Percentiles rank a stretch among this genome's conserved stretches.
These are phyloP conservation scores for Nicotiana attenuata DNA, from an alignment of 257 asterid genomes.

Conservation along the genomic window DNA sequence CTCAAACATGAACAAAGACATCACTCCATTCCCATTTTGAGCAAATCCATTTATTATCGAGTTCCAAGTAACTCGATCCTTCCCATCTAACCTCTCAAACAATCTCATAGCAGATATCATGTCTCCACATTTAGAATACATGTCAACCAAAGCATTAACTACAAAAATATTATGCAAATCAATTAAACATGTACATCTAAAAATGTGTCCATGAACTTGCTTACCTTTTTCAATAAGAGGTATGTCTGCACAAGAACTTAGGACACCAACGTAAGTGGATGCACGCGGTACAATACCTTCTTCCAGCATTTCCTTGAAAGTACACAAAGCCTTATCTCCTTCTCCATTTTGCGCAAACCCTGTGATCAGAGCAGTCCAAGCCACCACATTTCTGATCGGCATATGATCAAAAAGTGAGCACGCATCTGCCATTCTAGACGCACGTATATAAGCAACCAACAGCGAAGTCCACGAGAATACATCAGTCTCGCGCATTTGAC, in stretches of 20 bases:
- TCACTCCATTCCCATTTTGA: conserved; percentile 48
- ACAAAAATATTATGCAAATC: conserved; percentile 33
- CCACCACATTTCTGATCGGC: conserved; percentile 49
- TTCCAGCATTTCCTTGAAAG: conserved; percentile 44
- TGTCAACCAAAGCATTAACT: conserved; percentile 48
- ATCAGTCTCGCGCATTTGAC: conserved; percentile 42
- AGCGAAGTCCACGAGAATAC: conserved; percentile 67
- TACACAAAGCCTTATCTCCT: conserved; percentile 40
- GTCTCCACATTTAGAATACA: conserved; percentile 68
- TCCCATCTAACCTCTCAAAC: conserved; percentile 33
- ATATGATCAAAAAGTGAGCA: conserved; percentile 35
- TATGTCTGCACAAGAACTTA: conserved; percentile 65
- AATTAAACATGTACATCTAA: conserved; percentile 18
- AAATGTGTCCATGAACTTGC: conserved; percentile 48
- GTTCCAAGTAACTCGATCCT: conserved; percentile 58
- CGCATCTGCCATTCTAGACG: conserved; percentile 45
- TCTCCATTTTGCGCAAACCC: conserved; percentile 46
- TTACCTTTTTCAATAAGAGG: conserved; percentile 50
- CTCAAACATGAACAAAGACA: conserved; percentile 38
- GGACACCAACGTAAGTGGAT: conserved; percentile 37
- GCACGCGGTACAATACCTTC: conserved; percentile 36
- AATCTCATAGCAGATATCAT: conserved; percentile 36
- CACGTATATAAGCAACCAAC: conserved; percentile 50
- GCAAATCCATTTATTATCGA: conserved; percentile 56
- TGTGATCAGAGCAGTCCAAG: conserved; percentile 59